Evolutionary conservation across 2,329 filamentous ascomycete genomes (phyloP), one percentile per base, ranked within the genome.

Genomic region (Diaporthe ampelina): DNA sequence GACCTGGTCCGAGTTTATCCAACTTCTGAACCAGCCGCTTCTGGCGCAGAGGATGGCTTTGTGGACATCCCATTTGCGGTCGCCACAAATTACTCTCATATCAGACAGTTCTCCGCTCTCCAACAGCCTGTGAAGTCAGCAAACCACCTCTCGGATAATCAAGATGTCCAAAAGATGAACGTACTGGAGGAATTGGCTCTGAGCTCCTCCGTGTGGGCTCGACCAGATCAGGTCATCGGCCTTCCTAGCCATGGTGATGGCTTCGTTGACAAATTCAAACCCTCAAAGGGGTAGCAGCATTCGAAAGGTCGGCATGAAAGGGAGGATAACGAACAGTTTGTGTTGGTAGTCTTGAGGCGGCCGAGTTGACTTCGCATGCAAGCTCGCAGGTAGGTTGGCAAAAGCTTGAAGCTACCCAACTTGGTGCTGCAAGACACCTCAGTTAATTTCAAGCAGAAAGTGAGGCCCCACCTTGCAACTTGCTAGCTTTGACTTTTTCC

Each of bases 401-500:
- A 50, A 24, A 17, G n/a, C 21, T 24, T 4, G 19, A 6, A n/a
- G 29, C 29, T n/a, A 10, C 35, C 35, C 4, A 37, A 11, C 54
- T 35, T 11, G 54, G 19, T n/a, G 57, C n/a, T 43, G 37, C 21
- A 45, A 21, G 24, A 29, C 1, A 24, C 37, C 7, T 19, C n/a
- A 26, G 1, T 24, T 24, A 4, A 21, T 15, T 35, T 37, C 21
- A 35, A 10, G 7, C 10, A 67, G 29, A n/a, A 37, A 26, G 29
- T 11, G n/a, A 1, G 2, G 13, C 3, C 2, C 15, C n/a, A 21
- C 26, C 35, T 63, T 67, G 32, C 15, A 72, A 11, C 32, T 26
- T 72, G 3, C 26, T 54, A 15, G 59, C 74, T 21, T 76, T 68
- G 1, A 72, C 29, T 17, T 52, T 73, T 43, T 74, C 74, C 29